Evolutionary conservation across 805 yeast species (phyloP).

Genomic region (Zygoascus ofunaensis): DNA sequence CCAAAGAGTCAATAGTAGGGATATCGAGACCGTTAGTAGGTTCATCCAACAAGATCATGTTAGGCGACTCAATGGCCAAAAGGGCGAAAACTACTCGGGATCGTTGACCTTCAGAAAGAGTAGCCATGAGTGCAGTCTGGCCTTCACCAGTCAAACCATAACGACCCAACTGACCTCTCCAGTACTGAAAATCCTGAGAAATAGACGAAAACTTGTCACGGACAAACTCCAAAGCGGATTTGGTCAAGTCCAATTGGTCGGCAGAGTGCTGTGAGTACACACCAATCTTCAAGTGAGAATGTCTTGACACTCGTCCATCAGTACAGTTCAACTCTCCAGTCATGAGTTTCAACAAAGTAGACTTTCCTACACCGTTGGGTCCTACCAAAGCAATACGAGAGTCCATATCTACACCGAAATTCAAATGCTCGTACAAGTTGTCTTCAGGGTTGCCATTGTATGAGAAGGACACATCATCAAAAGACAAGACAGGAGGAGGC

Average conservation of each 20-base stretch:
- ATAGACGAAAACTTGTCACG: constrained; percentile 84
- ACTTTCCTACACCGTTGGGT: constrained; percentile 98
- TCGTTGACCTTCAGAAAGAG: constrained; percentile 97
- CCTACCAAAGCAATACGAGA: constrained; percentile 97
- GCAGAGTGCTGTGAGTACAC: constrained; percentile 98
- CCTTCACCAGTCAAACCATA: constrained; percentile 98
- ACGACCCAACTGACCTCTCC: constrained; percentile 93
- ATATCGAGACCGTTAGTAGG: constrained; percentile 99
- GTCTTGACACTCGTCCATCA: constrained; percentile 91
- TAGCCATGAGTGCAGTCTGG: constrained; percentile 97
- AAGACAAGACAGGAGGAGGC: constrained; percentile 97
- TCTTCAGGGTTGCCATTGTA: constrained; percentile 68
- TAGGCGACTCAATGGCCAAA: constrained; percentile 90
- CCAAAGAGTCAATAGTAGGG: constrained; percentile 95
- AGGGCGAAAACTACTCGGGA: constrained; percentile 97
- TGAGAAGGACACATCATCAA: constrained; percentile 88
- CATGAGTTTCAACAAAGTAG: constrained; percentile 91
- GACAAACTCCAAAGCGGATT: constrained; percentile 92
- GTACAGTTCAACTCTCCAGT: constrained; percentile 89
- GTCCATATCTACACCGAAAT: constrained; percentile 99
- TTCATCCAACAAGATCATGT: constrained; percentile 91
- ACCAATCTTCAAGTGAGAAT: constrained; percentile 95
- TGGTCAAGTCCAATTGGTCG: constrained; percentile 93
- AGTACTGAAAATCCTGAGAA: constrained; percentile 96
- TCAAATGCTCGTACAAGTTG: constrained; percentile 80